A percentile compares a stretch with the other conserved stretches of the same genome.
phyloP scores from a whole-genome alignment of 495 filamentous ascomycete species.

The Baudoinia panamericana region DNA sequence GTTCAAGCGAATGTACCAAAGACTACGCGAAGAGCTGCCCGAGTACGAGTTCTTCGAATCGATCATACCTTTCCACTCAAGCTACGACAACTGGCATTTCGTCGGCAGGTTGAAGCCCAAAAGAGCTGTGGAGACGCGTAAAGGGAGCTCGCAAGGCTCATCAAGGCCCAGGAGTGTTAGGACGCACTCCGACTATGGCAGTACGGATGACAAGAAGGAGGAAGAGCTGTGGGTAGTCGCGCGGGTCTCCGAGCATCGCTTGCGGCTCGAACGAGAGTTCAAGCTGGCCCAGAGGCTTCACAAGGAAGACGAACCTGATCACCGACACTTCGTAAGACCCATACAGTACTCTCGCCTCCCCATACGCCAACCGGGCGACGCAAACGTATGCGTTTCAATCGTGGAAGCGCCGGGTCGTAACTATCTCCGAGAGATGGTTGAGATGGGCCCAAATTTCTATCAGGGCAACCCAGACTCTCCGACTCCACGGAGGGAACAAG shows the following conservation, averaged over 20 bases:
- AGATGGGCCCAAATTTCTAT: constrained; percentile 58
- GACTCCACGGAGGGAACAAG: constrained; percentile 36
- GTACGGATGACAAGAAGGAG: constrained; percentile 13
- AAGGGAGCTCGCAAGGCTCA: constrained; percentile 12
- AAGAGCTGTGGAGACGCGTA: constrained; percentile 1
- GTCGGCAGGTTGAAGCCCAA: constrained; percentile 20
- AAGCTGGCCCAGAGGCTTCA: constrained; percentile 62
- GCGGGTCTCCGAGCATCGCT: constrained; percentile 61
- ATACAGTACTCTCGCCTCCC: constrained; percentile 58
- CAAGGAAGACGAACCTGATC: constrained; percentile 56
- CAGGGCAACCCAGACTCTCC: constrained; percentile 35
- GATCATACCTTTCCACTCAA: constrained; percentile 17
- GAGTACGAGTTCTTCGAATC: constrained; percentile 17
- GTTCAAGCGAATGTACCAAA: constrained; percentile 10
- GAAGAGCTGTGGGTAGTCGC: constrained; percentile 44
- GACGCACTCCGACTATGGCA: constrained; percentile 7
- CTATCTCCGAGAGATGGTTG: constrained; percentile 52
- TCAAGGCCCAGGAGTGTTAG: constrained; percentile 7
- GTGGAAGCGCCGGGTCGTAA: constrained; percentile 69
- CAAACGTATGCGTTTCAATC: constrained; percentile 55
- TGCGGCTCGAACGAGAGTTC: constrained; percentile 73
- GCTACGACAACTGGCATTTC: constrained; percentile 33
- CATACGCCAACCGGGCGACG: constrained; percentile 48
- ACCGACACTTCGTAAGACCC: constrained; percentile 59
- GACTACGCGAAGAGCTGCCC: constrained; percentile 17